Conservation (phyloP, 495 filamentous ascomycete genomes). For the Elasticomyces elasticus region DNA sequence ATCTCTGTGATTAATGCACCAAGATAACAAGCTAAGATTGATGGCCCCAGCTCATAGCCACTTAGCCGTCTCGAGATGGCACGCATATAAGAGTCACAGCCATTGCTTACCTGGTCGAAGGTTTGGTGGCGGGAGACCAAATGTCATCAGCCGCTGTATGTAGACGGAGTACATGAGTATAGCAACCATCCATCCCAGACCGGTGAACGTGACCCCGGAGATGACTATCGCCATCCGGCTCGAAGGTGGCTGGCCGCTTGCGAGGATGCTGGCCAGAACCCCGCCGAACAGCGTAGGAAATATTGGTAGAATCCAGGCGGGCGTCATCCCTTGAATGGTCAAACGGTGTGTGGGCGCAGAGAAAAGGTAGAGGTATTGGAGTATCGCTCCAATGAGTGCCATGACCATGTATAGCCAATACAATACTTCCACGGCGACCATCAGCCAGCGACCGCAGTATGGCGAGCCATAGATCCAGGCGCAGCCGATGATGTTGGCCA, state of each 20-base stretch:
- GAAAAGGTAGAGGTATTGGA: slow-evolving; percentile 46
- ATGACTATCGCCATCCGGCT: slow-evolving; percentile 39
- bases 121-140: slow-evolving; percentile 21
- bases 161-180: slow-evolving; percentile 40
- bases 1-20: too few relatives aligned
- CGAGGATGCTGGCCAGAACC: slow-evolving; percentile 36
- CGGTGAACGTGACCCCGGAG: slow-evolving; percentile 42
- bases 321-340: slow-evolving; percentile 34
- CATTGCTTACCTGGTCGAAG: slow-evolving; percentile 30
- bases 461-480: too few relatives aligned
- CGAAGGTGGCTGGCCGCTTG: slow-evolving; percentile 35
- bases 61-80: too few relatives aligned
- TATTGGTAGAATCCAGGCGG: slow-evolving; percentile 48
- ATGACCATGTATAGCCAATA: slow-evolving; percentile 46
- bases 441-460: too few relatives aligned
- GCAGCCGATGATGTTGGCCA: too few relatives aligned
- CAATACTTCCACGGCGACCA: slow-evolving; percentile 32
- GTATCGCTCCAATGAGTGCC: slow-evolving; percentile 36
- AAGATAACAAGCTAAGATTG: slow-evolving; percentile 24
- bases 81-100: too few relatives aligned
- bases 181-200: slow-evolving; percentile 41
- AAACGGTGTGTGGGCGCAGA: slow-evolving; percentile 34
- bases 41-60: too few relatives aligned
- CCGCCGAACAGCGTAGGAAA: slow-evolving; percentile 48
- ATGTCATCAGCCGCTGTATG: slow-evolving; percentile 28